Conservation (phyloP, 306 rosid species). For the Erythrophleum fordii region DNA sequence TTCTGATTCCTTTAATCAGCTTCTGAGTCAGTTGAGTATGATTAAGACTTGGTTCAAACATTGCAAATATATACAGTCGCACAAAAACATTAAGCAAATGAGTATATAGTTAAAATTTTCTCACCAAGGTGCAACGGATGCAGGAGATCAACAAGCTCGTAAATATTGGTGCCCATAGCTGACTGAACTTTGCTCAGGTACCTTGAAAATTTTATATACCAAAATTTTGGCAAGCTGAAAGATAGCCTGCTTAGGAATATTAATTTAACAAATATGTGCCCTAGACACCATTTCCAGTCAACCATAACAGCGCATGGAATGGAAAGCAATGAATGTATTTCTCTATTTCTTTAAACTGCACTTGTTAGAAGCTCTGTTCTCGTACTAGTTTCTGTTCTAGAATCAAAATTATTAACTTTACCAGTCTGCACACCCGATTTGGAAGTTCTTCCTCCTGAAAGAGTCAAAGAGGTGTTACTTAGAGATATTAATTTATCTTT, state of each 20-base stretch:
- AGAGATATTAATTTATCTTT: slow-evolving; percentile 56
- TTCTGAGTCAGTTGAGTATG: neutral
- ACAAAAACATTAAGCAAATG: neutral
- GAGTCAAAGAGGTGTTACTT: slow-evolving; percentile 57
- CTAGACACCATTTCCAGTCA: slow-evolving; percentile 44
- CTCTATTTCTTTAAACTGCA: slow-evolving; percentile 58
- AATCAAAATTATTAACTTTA: slow-evolving; percentile 53
- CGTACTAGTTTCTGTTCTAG: slow-evolving; percentile 54
- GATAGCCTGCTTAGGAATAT: slow-evolving; percentile 38
- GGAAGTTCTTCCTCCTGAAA: slow-evolving; percentile 53
- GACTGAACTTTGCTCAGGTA: slow-evolving; percentile 34
- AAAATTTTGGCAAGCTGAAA: slow-evolving; percentile 46
- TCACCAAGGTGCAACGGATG: neutral
- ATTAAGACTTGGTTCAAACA: neutral
- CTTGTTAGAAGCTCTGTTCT: slow-evolving; percentile 75
- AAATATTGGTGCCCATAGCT: slow-evolving; percentile 1
- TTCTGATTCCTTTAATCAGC: neutral
- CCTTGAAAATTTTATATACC: slow-evolving; percentile 30
- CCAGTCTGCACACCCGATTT: slow-evolving; percentile 48
- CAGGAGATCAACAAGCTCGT: slow-evolving; percentile 27
- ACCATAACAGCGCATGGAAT: slow-evolving; percentile 38
- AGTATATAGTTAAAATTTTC: neutral
- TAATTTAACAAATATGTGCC: slow-evolving; percentile 40
- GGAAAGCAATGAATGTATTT: slow-evolving; percentile 40
- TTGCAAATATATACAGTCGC: neutral